Conservation (phyloP, 306 rosid species). For the barrel medic (Medicago truncatula) region MtrunA17r5.0-ANR NC_053049.1:379501-380000, state of each 20-base stretch:
- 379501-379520: slow-evolving; percentile 54
- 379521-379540: slow-evolving; percentile 87
- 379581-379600: slow-evolving; percentile 94
- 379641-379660: not conserved
- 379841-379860: slow-evolving; percentile 62
- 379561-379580: slow-evolving; percentile 97
- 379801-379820: slow-evolving; percentile 90
- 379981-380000: too few relatives aligned
- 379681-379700: slow-evolving; percentile 23
- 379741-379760: slow-evolving; percentile 59
- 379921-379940: not conserved
- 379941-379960: not conserved
- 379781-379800: slow-evolving; percentile 30
- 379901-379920: slow-evolving; percentile 19
- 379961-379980: too few relatives aligned
- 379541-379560: slow-evolving; percentile 96
- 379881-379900: not conserved
- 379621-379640: too few relatives aligned
- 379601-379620: slow-evolving; percentile 85
- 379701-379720: slow-evolving; percentile 1
- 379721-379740: slow-evolving; percentile 42
- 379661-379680: not conserved
- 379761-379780: slow-evolving; percentile 52
- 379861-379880: slow-evolving; percentile 54
- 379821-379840: slow-evolving; percentile 71